These are phyloP conservation scores for Colletotrichum siamense DNA, from an alignment of 2,329 filamentous ascomycete species.

Conservation along the genomic window DNA sequence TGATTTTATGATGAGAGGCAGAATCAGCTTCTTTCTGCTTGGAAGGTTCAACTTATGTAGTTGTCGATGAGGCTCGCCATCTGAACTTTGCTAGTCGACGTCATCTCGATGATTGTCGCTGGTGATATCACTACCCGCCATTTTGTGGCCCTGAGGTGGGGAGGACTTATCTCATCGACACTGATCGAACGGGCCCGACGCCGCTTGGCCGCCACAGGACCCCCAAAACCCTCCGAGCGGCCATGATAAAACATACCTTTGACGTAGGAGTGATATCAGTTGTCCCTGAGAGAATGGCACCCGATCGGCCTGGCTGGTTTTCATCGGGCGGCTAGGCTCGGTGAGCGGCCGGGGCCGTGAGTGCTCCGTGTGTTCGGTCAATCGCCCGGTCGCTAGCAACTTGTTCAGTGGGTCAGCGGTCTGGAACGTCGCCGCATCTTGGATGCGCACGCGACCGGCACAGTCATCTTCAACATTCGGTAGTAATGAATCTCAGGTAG, in stretches of 20 bases:
- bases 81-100: conserved; percentile 7
- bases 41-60: conserved; percentile 12
- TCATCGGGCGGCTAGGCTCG: neutral
- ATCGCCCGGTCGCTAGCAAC: neutral
- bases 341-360: neutral
- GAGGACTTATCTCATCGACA: conserved; percentile 15
- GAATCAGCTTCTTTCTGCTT: neutral
- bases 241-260: neutral
- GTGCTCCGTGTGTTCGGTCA: conserved; percentile 5
- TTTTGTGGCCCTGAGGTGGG: conserved; percentile 18
- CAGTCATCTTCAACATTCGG: neutral
- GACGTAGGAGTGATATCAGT: conserved; percentile 21
- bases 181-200: conserved; percentile 6
- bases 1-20: neutral
- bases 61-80: neutral
- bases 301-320: neutral
- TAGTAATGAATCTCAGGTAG: neutral
- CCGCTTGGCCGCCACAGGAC: neutral
- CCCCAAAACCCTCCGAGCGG: neutral
- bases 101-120: conserved; percentile 18
- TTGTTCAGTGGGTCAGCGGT: neutral
- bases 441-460: neutral
- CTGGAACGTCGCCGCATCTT: neutral
- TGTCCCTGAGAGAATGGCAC: neutral
- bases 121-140: conserved; percentile 22